Evolutionary conservation across 345 rosid genomes (phyloP).

Genomic region (Turnera subulata): DNA sequence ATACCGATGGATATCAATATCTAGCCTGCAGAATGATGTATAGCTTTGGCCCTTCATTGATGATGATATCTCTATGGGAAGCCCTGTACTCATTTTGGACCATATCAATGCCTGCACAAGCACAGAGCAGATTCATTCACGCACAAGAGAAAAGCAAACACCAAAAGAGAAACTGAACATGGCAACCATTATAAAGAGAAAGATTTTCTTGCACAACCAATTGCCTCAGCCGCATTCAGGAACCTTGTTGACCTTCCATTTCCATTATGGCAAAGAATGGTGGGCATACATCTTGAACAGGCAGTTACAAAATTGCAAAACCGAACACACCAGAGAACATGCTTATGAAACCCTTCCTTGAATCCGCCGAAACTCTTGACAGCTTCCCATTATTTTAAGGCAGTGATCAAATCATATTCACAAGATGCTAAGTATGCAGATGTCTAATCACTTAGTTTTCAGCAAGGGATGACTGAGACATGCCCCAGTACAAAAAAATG

Average conservation of each 20-base stretch:
- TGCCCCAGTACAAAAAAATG: background rate
- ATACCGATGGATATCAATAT: constrained; percentile 92
- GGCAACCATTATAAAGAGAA: background rate
- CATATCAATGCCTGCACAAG: constrained; percentile 86
- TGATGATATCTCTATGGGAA: constrained; percentile 88
- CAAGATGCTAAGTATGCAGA: background rate
- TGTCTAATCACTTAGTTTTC: constrained; percentile 1
- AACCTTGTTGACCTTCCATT: no score
- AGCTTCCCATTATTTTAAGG: background rate
- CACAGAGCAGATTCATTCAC: background rate
- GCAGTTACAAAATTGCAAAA: no score
- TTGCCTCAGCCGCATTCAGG: no score
- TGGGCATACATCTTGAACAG: no score
- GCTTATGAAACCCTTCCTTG: no score
- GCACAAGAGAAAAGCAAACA: no score
- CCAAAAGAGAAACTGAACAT: no score
- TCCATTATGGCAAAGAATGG: no score
- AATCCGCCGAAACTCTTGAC: no score
- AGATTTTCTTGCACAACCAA: background rate
- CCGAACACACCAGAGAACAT: no score
- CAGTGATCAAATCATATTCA: background rate
- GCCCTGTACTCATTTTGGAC: constrained; percentile 99
- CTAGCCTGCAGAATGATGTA: constrained; percentile 81
- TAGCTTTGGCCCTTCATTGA: constrained; percentile 82
- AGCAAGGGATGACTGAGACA: background rate